Base-by-base conservation (phyloP, 208 protist genomes). In the Zelonia costaricensis region DNA sequence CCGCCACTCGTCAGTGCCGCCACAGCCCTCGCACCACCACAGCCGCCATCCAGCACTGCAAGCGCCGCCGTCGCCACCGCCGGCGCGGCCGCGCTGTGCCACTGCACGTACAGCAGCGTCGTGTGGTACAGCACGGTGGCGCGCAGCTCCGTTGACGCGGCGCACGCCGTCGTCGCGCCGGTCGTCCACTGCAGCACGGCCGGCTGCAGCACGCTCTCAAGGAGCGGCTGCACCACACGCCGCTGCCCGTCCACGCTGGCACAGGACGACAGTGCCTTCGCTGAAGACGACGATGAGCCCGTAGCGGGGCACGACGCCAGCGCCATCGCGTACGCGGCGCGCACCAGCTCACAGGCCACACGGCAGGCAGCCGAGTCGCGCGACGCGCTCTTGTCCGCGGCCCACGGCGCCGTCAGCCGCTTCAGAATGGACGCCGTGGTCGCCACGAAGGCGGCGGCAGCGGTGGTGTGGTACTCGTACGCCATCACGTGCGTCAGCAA, bases 401-500 rank as follows among this genome's bases (percentile, higher is more conserved):
- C 13, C 57, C 36, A 40, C 31, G 23, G 62, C 31, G 31, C 55
- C 3, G 48, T 44, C 8, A 83, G 45, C 46, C 56, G 53, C 38
- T 47, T 18, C 22, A 83, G 18, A n/a, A 63, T 40, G 53, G 45
- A 27, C 8, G 55, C 44, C 15, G 69, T 69, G 23, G 76, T 45
- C 5, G 48, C 31, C n/a, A 76, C 44, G 22, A 82, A 70, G 13
- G 44, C 65, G 27, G 39, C 69, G 35, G 69, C 76, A 13, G 62
- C 69, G 35, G 27, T 62, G 16, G 44, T 42, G 27, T 70, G n/a
- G 31, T 53, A 54, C 47, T 82, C 76, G 43, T 73, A 82, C 33
- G 69, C 38, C 10, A 74, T 47, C 25, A 61, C 61, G 51, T 89
- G 80, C 3, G 62, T 74, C 7, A 92, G 56, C 18, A 92, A 66